Conservation (phyloP, 2,329 filamentous ascomycete species). For the Plenodomus tracheiphilus region DNA sequence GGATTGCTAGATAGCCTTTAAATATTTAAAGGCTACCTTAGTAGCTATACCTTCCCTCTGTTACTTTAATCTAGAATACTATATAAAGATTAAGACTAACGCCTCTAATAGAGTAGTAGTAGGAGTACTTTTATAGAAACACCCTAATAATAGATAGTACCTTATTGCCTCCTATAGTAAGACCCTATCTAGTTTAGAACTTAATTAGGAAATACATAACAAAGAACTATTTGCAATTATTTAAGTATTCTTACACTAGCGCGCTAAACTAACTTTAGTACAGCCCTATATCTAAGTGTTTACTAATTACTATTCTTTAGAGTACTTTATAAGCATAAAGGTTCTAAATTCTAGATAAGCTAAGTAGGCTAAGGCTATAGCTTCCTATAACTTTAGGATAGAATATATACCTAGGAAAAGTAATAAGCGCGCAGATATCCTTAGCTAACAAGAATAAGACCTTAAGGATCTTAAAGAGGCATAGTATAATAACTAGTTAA, state of each 20-base stretch:
- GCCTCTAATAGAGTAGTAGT: background rate
- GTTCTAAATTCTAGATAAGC: background rate
- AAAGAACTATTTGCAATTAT: constrained; percentile 3
- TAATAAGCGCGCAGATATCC: background rate
- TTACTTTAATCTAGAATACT: background rate
- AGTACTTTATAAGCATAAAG: background rate
- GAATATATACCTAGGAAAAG: background rate
- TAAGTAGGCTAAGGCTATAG: background rate
- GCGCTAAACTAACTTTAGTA: background rate
- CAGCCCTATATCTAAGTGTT: background rate
- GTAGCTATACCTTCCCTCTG: background rate
- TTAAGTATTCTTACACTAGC: background rate
- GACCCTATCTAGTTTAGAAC: background rate
- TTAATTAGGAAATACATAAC: constrained; percentile 6
- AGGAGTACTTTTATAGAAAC: background rate
- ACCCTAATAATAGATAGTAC: background rate
- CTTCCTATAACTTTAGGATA: constrained; percentile 1
- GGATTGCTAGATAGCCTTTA: background rate
- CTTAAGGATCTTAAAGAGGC: background rate
- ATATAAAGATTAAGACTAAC: background rate
- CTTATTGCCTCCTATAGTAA: background rate
- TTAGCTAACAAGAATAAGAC: background rate
- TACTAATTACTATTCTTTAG: background rate
- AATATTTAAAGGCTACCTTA: constrained; percentile 1
- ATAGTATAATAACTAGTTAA: background rate